Evolutionary conservation across 2,329 filamentous ascomycete species (phyloP).

Genomic region (Fusarium devonianum): DNA sequence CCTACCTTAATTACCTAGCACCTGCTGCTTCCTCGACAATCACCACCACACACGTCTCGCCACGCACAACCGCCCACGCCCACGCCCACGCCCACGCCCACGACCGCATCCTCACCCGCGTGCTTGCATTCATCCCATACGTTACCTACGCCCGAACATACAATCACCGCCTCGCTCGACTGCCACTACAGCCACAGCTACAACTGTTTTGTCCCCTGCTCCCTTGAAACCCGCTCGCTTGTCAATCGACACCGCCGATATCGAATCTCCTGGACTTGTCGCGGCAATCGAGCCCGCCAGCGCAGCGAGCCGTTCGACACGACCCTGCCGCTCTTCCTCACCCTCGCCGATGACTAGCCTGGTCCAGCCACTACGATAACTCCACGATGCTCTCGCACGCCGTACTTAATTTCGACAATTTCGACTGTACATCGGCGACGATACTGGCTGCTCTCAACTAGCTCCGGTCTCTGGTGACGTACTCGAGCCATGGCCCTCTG

Average conservation of each 20-base stretch:
- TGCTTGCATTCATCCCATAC: constrained; percentile 36
- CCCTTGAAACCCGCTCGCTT: constrained; percentile 10
- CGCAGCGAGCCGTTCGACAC: constrained; percentile 38
- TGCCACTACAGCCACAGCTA: constrained; percentile 25
- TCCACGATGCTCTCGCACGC: constrained; percentile 44
- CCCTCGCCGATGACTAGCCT: constrained; percentile 37
- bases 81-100: constrained; percentile 21
- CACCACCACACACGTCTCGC: constrained; percentile 41
- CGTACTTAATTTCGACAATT: constrained; percentile 36
- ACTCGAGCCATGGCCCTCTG: constrained; percentile 73
- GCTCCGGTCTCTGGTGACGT: constrained; percentile 31
- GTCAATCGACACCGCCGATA: constrained; percentile 24
- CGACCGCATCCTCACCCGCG: constrained; percentile 32
- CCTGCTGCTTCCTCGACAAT: constrained; percentile 33
- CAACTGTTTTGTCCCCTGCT: constrained; percentile 14
- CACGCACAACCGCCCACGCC: constrained; percentile 34
- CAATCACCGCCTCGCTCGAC: constrained; percentile 34
- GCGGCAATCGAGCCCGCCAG: constrained; percentile 27
- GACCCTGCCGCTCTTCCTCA: constrained; percentile 30
- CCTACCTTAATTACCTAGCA: constrained; percentile 40
- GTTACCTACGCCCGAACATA: constrained; percentile 27
- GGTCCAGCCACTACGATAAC: constrained; percentile 36
- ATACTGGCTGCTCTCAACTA: constrained; percentile 36
- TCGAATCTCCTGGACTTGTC: constrained; percentile 26
- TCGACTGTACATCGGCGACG: constrained; percentile 35